phyloP scores from a whole-genome alignment of 169 alveolate species.

The Cryptosporidium felis region DNA sequence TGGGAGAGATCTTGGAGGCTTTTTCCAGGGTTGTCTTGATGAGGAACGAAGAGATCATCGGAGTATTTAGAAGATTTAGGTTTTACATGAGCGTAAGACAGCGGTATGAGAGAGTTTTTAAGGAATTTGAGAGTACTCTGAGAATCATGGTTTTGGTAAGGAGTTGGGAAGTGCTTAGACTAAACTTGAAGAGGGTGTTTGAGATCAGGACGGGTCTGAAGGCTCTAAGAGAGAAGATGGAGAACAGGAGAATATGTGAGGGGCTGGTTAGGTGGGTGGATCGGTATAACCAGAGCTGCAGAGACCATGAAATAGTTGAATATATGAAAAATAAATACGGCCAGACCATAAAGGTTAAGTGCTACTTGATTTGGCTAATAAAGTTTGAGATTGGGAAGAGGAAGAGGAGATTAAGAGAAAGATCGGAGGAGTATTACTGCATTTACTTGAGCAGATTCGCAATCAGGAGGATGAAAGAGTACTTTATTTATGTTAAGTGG shows the following conservation, averaged over 20 bases:
- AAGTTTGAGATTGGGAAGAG: constrained; percentile 5
- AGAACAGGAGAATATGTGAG: background rate
- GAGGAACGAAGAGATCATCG: background rate
- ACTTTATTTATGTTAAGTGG: constrained; percentile 23
- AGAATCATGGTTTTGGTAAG: background rate
- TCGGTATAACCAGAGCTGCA: background rate
- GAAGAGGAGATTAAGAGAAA: background rate
- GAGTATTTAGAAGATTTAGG: background rate
- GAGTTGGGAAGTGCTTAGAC: background rate
- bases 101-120: background rate
- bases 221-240: background rate
- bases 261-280: background rate
- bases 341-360: background rate
- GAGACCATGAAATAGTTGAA: background rate
- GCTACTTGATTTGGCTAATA: constrained; percentile 56
- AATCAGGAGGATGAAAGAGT: constrained; percentile 27
- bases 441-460: background rate
- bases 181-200: background rate
- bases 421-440: background rate
- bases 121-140: background rate
- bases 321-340: background rate
- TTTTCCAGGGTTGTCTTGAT: background rate
- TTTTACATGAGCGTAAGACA: background rate
- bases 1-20: background rate
- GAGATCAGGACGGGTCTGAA: background rate